Percentiles rank a stretch among this genome's conserved stretches.
These are phyloP conservation scores for Micromonas commoda DNA, from an alignment of 139 green algal genomes.

Conservation along the genomic window DNA sequence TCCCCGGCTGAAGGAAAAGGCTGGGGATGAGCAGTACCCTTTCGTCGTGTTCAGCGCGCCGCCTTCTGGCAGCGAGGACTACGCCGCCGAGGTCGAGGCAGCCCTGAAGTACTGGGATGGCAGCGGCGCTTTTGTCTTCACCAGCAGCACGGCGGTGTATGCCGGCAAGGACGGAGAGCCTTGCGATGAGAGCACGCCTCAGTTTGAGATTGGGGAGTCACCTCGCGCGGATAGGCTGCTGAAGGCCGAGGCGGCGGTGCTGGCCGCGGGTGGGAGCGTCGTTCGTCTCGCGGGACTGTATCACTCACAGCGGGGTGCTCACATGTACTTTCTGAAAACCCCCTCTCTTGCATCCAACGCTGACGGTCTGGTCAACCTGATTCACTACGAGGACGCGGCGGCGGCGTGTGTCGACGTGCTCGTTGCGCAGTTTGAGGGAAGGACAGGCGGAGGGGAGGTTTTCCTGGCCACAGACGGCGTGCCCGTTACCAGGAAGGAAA, in stretches of 20 bases:
- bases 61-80: constrained; percentile 79
- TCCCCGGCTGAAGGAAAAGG: constrained; percentile 44
- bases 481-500: background rate
- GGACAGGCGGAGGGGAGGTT: background rate
- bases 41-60: constrained; percentile 85
- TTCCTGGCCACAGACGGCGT: constrained; percentile 4
- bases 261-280: constrained; percentile 69
- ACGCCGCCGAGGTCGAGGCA: constrained; percentile 62
- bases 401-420: background rate
- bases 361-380: constrained; percentile 76
- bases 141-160: constrained; percentile 73
- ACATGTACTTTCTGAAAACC: constrained; percentile 85
- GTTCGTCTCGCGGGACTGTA: constrained; percentile 91
- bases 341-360: constrained; percentile 32
- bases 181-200: constrained; percentile 56
- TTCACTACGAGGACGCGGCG: constrained; percentile 98
- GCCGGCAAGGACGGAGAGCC: constrained; percentile 54
- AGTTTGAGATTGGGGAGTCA: constrained; percentile 43
- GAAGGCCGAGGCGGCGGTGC: constrained; percentile 59
- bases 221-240: constrained; percentile 69
- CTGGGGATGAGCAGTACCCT: constrained; percentile 50
- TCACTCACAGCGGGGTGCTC: constrained; percentile 69
- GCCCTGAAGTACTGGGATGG: constrained; percentile 74
- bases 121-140: constrained; percentile 82
- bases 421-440: background rate